Evolutionary conservation across 768 basidiomycete species (phyloP), one percentile per base, ranked within the genome.

Genomic region (Lactarius akahatsu): DNA sequence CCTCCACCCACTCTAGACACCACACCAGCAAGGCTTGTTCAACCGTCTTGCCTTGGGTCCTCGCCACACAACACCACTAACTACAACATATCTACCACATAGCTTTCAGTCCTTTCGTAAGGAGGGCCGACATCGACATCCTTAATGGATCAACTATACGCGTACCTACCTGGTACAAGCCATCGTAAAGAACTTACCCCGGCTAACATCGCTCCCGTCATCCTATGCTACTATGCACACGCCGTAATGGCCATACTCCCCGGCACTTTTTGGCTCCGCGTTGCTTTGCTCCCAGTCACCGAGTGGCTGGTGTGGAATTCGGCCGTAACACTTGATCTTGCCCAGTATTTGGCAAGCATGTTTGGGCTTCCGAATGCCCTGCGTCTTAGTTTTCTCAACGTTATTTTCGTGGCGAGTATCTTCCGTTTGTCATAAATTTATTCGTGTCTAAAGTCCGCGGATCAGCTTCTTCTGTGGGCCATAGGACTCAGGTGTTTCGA

Each of bases 191-290:
- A 43, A 8, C 60, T 61, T 26, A 57, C 65, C 2, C 20, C 30
- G 1, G 50, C 34, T 13, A 60, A 38, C 40, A 1, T 67, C 57
- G 60, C 23, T 7, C 69, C 64, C 10, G 30, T 70, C 8, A 26
- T 70, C 30, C 5, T 62, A n/a, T 57, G 60, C 38, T 69, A 68
- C 63, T 68, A 68, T 45, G 57, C 43, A 13, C 67, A 68, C 18
- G 69, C 67, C 2, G 52, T 69, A 16, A 62, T 69, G 61, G 69
- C 58, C 38, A 64, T 70, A 32, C 61, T 70, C 15, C 67, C 55
- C 4, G 26, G 47, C 15, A 70, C 69, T 0, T 63, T 54, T 32
- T 45, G 57, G 40, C 11, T 61, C 32, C 57, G 59, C 10, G 20
- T 62, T 13, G 54, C 61, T 18, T 34, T 70, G 20, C 30, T 70